Conservation (phyloP, 768 basidiomycete species). For the Calocera viscosa region DNA sequence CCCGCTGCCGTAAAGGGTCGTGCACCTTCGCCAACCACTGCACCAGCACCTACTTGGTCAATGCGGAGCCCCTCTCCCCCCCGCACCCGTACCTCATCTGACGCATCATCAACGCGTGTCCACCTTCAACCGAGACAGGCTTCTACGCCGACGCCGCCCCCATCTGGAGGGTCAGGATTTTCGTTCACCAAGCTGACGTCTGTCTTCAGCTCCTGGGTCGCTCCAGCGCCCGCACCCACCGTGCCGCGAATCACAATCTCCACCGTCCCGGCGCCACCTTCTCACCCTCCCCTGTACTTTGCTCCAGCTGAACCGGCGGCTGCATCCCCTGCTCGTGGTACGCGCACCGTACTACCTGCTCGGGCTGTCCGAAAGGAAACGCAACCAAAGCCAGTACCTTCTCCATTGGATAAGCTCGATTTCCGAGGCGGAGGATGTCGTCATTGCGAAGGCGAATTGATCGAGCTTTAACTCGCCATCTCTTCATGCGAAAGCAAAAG, state of each 20-base stretch:
- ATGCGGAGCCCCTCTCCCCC: background rate
- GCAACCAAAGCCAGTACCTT: background rate
- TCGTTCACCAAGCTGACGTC: conserved; percentile 1
- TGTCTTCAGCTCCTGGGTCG: background rate
- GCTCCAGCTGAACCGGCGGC: background rate
- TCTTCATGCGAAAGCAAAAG: background rate
- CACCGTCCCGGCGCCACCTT: background rate
- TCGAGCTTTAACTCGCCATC: background rate
- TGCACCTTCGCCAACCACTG: background rate
- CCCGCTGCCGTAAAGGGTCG: background rate
- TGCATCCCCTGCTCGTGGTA: background rate
- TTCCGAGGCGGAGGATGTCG: background rate
- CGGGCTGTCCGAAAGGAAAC: background rate
- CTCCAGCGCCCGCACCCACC: background rate
- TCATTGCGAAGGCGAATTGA: background rate
- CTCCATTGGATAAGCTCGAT: background rate
- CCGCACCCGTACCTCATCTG: background rate
- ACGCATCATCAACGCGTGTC: background rate
- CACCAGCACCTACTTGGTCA: background rate
- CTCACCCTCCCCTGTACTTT: background rate
- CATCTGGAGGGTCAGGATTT: background rate
- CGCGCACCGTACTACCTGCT: too few relatives aligned
- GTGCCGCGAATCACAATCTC: background rate
- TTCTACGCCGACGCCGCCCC: background rate
- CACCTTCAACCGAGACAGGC: background rate